Conservation (phyloP, 441 rosid genomes). For the Pelargonium fulgidum region DNA sequence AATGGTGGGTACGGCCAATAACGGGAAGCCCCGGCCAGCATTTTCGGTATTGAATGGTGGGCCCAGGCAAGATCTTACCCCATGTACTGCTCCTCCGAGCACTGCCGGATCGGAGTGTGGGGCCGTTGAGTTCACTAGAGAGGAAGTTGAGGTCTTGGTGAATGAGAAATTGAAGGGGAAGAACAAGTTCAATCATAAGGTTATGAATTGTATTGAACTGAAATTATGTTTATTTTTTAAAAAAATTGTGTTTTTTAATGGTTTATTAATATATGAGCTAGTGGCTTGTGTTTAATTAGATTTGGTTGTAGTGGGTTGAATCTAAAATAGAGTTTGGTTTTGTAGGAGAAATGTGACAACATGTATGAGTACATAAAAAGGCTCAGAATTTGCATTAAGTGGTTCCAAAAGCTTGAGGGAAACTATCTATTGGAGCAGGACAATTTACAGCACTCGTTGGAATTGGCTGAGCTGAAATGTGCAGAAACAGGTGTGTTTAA, state of each 20-base stretch:
- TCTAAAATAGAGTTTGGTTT: conserved; percentile 10
- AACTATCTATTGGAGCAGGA: conserved; percentile 58
- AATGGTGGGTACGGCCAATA: conserved; percentile 75
- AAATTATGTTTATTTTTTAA: not conserved
- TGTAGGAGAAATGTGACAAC: conserved; percentile 65
- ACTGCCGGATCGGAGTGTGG: conserved; percentile 65
- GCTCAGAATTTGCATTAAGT: conserved; percentile 57
- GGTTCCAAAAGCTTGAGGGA: conserved; percentile 69
- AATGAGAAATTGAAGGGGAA: conserved; percentile 49
- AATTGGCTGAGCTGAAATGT: conserved; percentile 44
- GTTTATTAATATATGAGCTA: too few species aligned
- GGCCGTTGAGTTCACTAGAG: conserved; percentile 51
- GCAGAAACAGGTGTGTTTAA: conserved; percentile 43
- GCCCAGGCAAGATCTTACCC: conserved; percentile 52
- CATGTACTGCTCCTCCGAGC: conserved; percentile 58
- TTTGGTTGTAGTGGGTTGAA: not conserved
- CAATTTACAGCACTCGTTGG: conserved; percentile 44
- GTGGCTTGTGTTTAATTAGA: not conserved
- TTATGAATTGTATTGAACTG: conserved; percentile 8
- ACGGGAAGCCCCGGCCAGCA: conserved; percentile 64
- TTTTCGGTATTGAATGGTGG: conserved; percentile 50
- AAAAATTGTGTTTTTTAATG: not conserved
- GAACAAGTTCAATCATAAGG: conserved; percentile 74
- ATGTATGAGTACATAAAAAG: conserved; percentile 55
- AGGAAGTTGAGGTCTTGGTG: conserved; percentile 55